Conservation (phyloP, 805 yeast genomes). For the Suhomyces faveliae region DNA sequence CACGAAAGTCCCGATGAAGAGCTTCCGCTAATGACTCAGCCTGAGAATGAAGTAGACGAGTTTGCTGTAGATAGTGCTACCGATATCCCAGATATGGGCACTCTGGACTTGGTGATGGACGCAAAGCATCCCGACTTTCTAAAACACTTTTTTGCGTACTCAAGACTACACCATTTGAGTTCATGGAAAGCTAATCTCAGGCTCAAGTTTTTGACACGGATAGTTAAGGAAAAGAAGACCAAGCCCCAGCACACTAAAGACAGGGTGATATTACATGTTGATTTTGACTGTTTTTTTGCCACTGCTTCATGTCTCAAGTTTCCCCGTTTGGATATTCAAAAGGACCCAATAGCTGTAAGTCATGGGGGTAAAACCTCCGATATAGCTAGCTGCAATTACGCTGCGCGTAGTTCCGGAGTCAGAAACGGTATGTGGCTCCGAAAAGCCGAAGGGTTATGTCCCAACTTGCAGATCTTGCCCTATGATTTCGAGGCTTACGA, state of each 20-base stretch:
- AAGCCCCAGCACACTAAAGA: background rate
- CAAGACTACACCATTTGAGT: slow-evolving; percentile 86
- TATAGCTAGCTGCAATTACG: slow-evolving; percentile 89
- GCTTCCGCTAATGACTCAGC: slow-evolving; percentile 12
- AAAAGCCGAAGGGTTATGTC: slow-evolving; percentile 64
- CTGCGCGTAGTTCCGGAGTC: slow-evolving; percentile 76
- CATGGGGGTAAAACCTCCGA: slow-evolving; percentile 67
- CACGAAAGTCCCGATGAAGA: slow-evolving; percentile 4
- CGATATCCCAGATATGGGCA: background rate
- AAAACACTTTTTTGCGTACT: slow-evolving; percentile 67
- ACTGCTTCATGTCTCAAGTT: slow-evolving; percentile 67
- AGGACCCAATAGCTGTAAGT: slow-evolving; percentile 59
- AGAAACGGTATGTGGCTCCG: slow-evolving; percentile 89
- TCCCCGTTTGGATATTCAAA: slow-evolving; percentile 52
- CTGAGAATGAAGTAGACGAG: slow-evolving; percentile 10
- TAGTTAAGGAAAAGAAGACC: slow-evolving; percentile 28
- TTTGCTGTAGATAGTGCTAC: background rate
- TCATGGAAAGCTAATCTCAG: slow-evolving; percentile 79
- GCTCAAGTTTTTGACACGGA: slow-evolving; percentile 52
- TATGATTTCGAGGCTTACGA: slow-evolving; percentile 79
- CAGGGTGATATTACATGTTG: slow-evolving; percentile 67
- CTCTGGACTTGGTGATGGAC: slow-evolving; percentile 33
- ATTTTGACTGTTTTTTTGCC: slow-evolving; percentile 93
- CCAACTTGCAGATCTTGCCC: slow-evolving; percentile 58
- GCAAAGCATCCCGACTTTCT: slow-evolving; percentile 80